Conservation (phyloP, 179 eudicot genomes). For the Gypsophila paniculata region DNA sequence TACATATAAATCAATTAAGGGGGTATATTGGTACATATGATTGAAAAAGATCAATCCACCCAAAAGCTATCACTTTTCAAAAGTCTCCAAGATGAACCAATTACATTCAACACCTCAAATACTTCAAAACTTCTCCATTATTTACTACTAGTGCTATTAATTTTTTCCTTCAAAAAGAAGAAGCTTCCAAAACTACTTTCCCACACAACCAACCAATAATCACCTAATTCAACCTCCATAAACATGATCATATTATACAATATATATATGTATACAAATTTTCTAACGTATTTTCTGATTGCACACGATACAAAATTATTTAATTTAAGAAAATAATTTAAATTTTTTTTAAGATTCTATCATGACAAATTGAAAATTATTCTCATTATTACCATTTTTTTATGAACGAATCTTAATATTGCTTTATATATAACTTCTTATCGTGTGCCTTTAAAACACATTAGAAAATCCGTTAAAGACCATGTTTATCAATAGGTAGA, state of each 20-base stretch:
- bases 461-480: no score
- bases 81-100: conserved; percentile 24
- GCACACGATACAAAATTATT: no score
- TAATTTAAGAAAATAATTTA: no score
- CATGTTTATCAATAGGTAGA: no score
- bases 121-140: conserved; percentile 4
- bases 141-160: background rate
- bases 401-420: no score
- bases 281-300: background rate
- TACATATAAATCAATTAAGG: conserved; percentile 19
- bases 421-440: no score
- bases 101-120: conserved; percentile 12
- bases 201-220: conserved; percentile 32
- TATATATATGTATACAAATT: conserved; percentile 18
- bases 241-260: conserved; percentile 30
- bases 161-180: conserved; percentile 20
- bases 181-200: conserved; percentile 34
- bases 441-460: no score
- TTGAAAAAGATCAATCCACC: conserved; percentile 16
- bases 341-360: no score
- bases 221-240: conserved; percentile 26
- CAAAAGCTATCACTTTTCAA: conserved; percentile 32
- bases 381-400: no score
- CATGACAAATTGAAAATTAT: no score
- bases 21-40: no score